Evolutionary conservation across 805 yeast species (phyloP).

Genomic region (Saccharomycopsis javanensis): DNA sequence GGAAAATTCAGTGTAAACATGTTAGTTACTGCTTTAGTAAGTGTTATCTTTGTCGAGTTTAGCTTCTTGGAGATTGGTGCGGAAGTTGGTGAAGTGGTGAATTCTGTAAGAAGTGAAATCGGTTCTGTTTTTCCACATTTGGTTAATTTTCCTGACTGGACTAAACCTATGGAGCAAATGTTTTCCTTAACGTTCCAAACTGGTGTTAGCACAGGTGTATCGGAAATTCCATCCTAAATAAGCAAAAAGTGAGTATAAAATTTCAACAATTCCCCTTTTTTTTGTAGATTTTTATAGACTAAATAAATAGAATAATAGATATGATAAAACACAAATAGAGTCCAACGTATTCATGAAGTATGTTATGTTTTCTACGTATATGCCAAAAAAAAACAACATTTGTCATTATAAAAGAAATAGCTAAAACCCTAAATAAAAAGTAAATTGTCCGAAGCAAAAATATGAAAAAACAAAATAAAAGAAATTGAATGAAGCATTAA

Average conservation of each 20-base stretch:
- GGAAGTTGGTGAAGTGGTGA: neutral
- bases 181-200: neutral
- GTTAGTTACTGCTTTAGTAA: constrained; percentile 3
- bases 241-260: no score
- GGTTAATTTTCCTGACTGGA: neutral
- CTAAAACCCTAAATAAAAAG: no score
- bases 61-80: neutral
- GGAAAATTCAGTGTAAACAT: constrained; percentile 1
- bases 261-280: no score
- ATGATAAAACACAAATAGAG: neutral
- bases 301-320: neutral
- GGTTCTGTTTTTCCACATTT: neutral
- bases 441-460: no score
- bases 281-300: neutral
- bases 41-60: constrained; percentile 2
- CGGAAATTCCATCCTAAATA: neutral
- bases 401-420: neutral
- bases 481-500: no score
- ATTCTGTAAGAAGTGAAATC: neutral
- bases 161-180: neutral
- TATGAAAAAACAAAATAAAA: no score
- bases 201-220: neutral
- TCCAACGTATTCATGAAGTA: neutral
- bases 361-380: neutral
- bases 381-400: neutral